A percentile compares a stretch with the other conserved stretches of the same genome.
Evolutionary conservation across 2,329 filamentous ascomycete genomes (phyloP).

Genomic region (Botryotinia calthae): DNA sequence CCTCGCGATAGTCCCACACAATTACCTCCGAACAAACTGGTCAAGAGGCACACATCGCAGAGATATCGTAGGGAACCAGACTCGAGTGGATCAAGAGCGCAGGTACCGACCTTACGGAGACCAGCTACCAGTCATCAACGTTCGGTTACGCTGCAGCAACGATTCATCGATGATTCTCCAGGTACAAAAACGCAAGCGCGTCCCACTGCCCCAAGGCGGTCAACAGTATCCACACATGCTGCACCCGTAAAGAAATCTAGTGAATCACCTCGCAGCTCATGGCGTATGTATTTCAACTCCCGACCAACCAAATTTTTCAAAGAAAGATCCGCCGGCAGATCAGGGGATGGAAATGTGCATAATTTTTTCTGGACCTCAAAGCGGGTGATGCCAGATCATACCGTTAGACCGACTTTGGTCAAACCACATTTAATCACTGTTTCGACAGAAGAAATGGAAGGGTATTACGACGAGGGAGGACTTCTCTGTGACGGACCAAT

Average conservation of each 20-base stretch:
- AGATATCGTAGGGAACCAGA: slow-evolving; percentile 46
- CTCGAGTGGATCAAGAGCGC: slow-evolving; percentile 53
- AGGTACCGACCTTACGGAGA: slow-evolving; percentile 64
- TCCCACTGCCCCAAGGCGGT: slow-evolving; percentile 23
- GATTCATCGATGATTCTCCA: slow-evolving; percentile 34
- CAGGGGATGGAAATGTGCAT: slow-evolving; percentile 31
- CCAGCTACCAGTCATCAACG: slow-evolving; percentile 79
- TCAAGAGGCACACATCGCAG: slow-evolving; percentile 66
- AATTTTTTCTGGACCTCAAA: slow-evolving; percentile 34
- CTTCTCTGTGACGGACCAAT: slow-evolving; percentile 29
- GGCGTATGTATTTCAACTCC: slow-evolving; percentile 38
- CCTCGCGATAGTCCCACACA: slow-evolving; percentile 41
- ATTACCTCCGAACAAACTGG: slow-evolving; percentile 69
- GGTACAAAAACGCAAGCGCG: slow-evolving; percentile 25
- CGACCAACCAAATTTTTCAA: slow-evolving; percentile 36
- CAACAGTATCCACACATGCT: slow-evolving; percentile 21
- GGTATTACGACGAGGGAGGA: slow-evolving; percentile 32
- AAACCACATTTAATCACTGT: slow-evolving; percentile 35
- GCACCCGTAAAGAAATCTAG: slow-evolving; percentile 28
- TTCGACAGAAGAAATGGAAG: slow-evolving; percentile 19
- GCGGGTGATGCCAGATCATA: slow-evolving; percentile 35
- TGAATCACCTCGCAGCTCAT: slow-evolving; percentile 29
- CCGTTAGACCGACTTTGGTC: slow-evolving; percentile 34
- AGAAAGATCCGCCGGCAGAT: slow-evolving; percentile 32
- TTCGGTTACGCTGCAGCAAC: slow-evolving; percentile 65